phyloP scores from a whole-genome alignment of 1,284 basidiomycete species.

The Tilletia caries region DNA sequence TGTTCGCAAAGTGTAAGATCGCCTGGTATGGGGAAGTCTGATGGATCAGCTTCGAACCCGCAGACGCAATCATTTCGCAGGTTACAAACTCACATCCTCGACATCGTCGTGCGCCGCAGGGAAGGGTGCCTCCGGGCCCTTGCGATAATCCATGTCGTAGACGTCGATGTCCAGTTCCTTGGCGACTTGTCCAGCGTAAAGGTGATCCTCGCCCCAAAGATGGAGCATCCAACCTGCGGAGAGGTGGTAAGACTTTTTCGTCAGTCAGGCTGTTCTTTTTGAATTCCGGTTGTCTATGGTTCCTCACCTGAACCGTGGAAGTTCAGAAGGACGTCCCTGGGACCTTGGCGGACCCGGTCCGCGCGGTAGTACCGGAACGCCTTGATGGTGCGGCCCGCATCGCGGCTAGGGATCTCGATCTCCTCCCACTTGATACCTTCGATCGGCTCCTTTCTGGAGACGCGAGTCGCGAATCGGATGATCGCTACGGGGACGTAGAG shows the following conservation, averaged over 20 bases:
- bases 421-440: neutral
- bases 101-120: constrained; percentile 36
- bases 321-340: neutral
- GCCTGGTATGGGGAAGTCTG: too few relatives aligned
- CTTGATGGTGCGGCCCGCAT: neutral
- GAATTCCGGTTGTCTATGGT: too few relatives aligned
- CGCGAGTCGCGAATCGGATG: neutral
- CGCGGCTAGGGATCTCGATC: neutral
- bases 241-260: too few relatives aligned
- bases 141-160: constrained; percentile 47
- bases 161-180: constrained; percentile 13
- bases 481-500: neutral
- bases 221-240: neutral
- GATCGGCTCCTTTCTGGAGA: neutral
- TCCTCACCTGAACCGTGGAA: neutral
- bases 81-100: constrained; percentile 24
- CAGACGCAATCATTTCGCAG: too few relatives aligned
- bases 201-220: neutral
- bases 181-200: neutral
- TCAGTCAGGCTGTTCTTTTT: too few relatives aligned
- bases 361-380: neutral
- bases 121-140: constrained; percentile 46
- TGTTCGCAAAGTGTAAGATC: constrained; percentile 13
- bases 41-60: too few relatives aligned
- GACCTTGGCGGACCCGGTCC: neutral